These are phyloP conservation scores for Colletotrichum orbiculare DNA, from an alignment of 2,329 filamentous ascomycete species.

Conservation along the genomic window DNA sequence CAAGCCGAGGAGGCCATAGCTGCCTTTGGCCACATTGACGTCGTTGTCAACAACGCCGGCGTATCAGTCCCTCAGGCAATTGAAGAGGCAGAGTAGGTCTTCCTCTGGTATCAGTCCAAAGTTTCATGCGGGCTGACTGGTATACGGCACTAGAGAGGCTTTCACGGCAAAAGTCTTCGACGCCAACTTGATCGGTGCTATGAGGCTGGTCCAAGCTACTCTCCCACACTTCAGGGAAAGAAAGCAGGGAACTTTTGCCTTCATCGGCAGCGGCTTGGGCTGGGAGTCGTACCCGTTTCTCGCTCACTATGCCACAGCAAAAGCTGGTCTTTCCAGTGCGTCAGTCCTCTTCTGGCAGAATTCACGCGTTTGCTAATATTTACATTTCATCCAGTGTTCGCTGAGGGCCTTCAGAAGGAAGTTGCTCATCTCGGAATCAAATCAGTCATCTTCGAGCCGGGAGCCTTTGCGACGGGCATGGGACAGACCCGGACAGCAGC, in stretches of 20 bases:
- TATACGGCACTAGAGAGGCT: conserved; percentile 38
- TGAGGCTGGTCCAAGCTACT: conserved; percentile 41
- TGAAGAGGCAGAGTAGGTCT: conserved; percentile 47
- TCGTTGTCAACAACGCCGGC: conserved; percentile 41
- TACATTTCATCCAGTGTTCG: conserved; percentile 1
- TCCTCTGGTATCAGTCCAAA: too few relatives aligned
- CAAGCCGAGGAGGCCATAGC: conserved; percentile 50
- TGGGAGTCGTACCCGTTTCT: conserved; percentile 35
- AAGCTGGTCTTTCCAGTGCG: conserved; percentile 35
- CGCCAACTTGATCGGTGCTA: conserved; percentile 43
- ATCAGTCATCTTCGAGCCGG: conserved; percentile 21
- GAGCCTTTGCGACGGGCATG: conserved; percentile 21
- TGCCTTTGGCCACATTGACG: conserved; percentile 54
- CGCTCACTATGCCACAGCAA: conserved; percentile 45
- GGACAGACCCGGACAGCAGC: conserved; percentile 39
- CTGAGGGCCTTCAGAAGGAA: conserved; percentile 7
- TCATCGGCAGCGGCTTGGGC: conserved; percentile 42
- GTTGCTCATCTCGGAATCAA: conserved; percentile 4
- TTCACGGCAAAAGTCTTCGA: conserved; percentile 44
- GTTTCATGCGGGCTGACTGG: not conserved
- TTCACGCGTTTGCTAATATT: not conserved
- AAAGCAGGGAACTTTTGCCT: conserved; percentile 41
- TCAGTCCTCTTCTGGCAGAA: conserved; percentile 38
- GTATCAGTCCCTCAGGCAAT: conserved; percentile 37
- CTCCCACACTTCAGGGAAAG: conserved; percentile 43